A percentile compares a stretch with the other conserved stretches of the same genome.
Evolutionary conservation across 148 eudicot species (phyloP).

Genomic region (Chenopodium suecicum): DNA sequence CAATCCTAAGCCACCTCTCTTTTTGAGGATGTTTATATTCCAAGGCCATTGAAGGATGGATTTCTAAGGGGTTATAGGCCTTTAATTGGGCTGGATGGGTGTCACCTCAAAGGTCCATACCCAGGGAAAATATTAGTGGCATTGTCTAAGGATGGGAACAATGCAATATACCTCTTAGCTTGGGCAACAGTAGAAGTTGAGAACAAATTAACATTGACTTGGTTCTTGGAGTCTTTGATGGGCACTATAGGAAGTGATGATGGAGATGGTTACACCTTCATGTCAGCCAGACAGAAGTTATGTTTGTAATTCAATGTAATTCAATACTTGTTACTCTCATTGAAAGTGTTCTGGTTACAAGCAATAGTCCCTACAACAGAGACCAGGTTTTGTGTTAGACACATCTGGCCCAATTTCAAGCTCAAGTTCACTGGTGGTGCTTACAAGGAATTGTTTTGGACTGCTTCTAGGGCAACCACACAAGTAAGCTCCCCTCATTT

Average conservation of each 20-base stretch:
- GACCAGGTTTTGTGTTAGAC: background rate
- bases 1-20: background rate
- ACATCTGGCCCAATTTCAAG: constrained; percentile 8
- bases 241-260: background rate
- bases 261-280: background rate
- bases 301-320: too few relatives aligned
- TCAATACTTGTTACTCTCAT: too few relatives aligned
- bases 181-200: constrained; percentile 9
- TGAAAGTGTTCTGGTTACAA: too few relatives aligned
- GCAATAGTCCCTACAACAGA: background rate
- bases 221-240: background rate
- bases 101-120: background rate
- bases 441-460: background rate
- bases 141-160: background rate
- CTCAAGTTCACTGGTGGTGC: background rate
- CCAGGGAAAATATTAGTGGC: background rate
- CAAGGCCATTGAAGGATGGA: background rate
- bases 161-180: constrained; percentile 5
- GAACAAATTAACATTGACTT: background rate
- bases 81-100: constrained; percentile 7
- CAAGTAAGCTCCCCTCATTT: background rate
- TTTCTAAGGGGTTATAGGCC: background rate
- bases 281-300: constrained; percentile 10
- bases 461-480: background rate
- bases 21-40: background rate